These are phyloP conservation scores for Phytophthora idaei DNA, from an alignment of 352 stramenopile genomes.

Conservation along the genomic window DNA sequence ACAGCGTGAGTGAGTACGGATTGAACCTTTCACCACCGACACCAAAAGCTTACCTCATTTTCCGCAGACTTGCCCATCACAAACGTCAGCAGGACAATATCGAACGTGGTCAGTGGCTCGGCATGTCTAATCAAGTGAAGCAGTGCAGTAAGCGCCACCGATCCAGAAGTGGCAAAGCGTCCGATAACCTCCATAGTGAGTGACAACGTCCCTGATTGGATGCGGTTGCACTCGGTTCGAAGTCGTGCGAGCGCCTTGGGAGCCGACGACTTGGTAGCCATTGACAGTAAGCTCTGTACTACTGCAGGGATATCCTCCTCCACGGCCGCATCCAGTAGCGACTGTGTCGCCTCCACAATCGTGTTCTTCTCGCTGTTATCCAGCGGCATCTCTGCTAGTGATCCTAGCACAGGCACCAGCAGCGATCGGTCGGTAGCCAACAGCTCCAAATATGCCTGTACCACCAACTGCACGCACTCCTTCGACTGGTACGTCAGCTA, in stretches of 20 bases:
- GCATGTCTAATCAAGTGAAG: constrained; percentile 49
- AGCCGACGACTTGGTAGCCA: constrained; percentile 61
- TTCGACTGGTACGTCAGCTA: constrained; percentile 85
- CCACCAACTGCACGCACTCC: constrained; percentile 77
- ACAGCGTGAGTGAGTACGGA: constrained; percentile 1
- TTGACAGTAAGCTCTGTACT: constrained; percentile 76
- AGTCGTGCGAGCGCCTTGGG: constrained; percentile 57
- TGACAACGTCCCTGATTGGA: constrained; percentile 52
- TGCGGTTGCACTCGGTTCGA: constrained; percentile 63
- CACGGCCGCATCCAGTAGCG: constrained; percentile 70
- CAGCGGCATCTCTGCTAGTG: constrained; percentile 76
- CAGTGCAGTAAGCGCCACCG: constrained; percentile 50
- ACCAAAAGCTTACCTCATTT: constrained; percentile 49
- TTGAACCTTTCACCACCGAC: background rate
- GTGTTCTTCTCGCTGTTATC: constrained; percentile 63
- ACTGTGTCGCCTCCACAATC: constrained; percentile 67
- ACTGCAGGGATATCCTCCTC: constrained; percentile 83
- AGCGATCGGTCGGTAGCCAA: constrained; percentile 76
- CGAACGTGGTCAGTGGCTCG: constrained; percentile 59
- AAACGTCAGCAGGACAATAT: constrained; percentile 64
- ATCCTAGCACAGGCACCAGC: constrained; percentile 80
- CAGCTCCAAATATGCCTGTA: constrained; percentile 77
- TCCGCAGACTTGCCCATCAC: constrained; percentile 68
- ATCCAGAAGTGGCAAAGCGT: constrained; percentile 60
- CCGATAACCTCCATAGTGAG: constrained; percentile 76